Conservation (phyloP, 805 yeast species). For the Cyberlindnera meyerae region DNA sequence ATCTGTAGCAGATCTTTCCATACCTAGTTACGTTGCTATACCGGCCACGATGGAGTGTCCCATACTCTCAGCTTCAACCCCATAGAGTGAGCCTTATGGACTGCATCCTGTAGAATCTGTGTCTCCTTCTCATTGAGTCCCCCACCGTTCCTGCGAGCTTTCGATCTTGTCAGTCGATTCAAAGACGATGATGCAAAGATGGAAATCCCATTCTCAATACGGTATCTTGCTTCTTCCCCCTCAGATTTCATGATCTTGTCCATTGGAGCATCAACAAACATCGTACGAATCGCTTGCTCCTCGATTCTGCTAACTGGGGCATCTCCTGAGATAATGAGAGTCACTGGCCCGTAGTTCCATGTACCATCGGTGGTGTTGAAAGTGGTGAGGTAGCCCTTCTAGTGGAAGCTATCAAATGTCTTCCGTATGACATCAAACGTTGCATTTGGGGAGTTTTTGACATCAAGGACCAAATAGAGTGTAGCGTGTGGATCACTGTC, state of each 20-base stretch:
- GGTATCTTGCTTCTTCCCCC: conserved; percentile 8
- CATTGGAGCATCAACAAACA: conserved; percentile 41
- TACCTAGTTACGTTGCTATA: conserved; percentile 35
- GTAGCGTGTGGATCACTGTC: conserved; percentile 43
- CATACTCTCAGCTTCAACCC: conserved; percentile 59
- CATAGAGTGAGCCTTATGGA: conserved; percentile 40
- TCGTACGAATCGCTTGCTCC: conserved; percentile 6
- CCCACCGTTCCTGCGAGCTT: conserved; percentile 7
- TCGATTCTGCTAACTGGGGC: conserved; percentile 42
- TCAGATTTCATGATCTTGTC: neutral
- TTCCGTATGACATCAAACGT: conserved; percentile 43
- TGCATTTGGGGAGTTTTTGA: conserved; percentile 45
- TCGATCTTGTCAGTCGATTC: conserved; percentile 15
- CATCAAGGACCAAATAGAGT: conserved; percentile 57
- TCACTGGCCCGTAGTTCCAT: conserved; percentile 48
- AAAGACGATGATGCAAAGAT: conserved; percentile 43
- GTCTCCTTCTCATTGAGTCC: conserved; percentile 34
- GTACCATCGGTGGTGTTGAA: conserved; percentile 34
- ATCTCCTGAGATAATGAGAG: conserved; percentile 63
- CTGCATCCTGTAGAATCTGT: conserved; percentile 23
- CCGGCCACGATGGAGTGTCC: conserved; percentile 73
- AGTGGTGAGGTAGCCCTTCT: conserved; percentile 45
- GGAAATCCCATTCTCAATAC: conserved; percentile 22
- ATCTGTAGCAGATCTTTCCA: conserved; percentile 44
- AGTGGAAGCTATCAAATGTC: conserved; percentile 43